These are phyloP conservation scores for Pseudopyricularia javanii DNA, from an alignment of 2,329 filamentous ascomycete genomes.

Conservation along the genomic window DNA sequence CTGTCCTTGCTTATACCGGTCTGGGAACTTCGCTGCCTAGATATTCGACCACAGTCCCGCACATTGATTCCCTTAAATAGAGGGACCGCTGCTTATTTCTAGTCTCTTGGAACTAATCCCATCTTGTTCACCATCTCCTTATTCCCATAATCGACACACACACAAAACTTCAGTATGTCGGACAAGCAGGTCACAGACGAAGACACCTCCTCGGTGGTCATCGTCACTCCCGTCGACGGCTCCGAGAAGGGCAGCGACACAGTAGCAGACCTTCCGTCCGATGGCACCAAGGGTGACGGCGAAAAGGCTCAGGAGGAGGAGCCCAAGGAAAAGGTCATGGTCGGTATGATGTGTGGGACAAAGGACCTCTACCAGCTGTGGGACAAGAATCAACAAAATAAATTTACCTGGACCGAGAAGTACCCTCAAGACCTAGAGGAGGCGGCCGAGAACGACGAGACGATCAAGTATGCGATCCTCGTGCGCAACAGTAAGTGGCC, in stretches of 20 bases:
- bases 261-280: background rate
- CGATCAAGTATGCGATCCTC: conserved; percentile 44
- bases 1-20: no score
- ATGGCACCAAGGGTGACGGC: background rate
- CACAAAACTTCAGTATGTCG: background rate
- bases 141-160: background rate
- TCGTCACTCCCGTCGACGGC: background rate
- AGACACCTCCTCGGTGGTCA: conserved; percentile 1
- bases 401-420: conserved; percentile 35
- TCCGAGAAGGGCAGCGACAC: background rate
- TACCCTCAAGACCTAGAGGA: conserved; percentile 37
- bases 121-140: background rate
- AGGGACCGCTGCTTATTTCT: no score
- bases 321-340: conserved; percentile 3
- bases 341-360: conserved; percentile 6
- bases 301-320: conserved; percentile 1
- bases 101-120: background rate
- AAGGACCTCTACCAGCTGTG: conserved; percentile 8
- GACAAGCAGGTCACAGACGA: background rate
- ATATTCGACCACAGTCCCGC: no score
- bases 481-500: conserved; percentile 29
- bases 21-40: no score
- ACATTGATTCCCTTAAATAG: no score
- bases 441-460: conserved; percentile 44
- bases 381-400: conserved; percentile 5